These are phyloP conservation scores for Eucalyptus cladocalyx DNA, from an alignment of 345 rosid genomes.

Conservation along the genomic window DNA sequence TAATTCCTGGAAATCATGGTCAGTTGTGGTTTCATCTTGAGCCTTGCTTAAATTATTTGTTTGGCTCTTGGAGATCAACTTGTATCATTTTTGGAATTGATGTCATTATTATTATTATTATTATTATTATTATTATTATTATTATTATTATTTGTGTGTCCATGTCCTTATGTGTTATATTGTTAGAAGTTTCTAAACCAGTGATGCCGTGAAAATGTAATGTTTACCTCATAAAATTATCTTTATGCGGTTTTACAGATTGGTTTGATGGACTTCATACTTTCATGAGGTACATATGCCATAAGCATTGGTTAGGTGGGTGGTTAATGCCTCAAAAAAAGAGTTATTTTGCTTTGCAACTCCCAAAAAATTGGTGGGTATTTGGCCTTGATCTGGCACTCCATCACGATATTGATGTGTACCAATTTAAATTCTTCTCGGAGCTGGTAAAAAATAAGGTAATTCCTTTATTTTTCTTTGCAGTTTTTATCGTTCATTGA, in stretches of 20 bases:
- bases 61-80: not conserved
- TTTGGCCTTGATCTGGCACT: constrained; percentile 98
- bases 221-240: too few species aligned
- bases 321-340: not conserved
- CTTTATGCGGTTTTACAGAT: too few species aligned
- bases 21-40: constrained; percentile 11
- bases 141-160: not conserved
- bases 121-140: too few species aligned
- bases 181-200: too few species aligned
- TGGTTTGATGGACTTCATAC: too few species aligned
- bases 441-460: constrained; percentile 72
- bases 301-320: too few species aligned
- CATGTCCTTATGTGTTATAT: not conserved
- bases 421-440: constrained; percentile 91
- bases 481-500: not conserved
- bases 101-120: not conserved
- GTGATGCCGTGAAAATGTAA: too few species aligned
- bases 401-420: constrained; percentile 90
- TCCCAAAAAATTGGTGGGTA: constrained; percentile 93
- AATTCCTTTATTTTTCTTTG: not conserved
- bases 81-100: not conserved
- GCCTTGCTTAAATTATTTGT: not conserved
- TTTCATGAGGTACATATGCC: too few species aligned
- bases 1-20: constrained; percentile 99
- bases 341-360: constrained; percentile 76